Conservation (phyloP, 495 filamentous ascomycete genomes). For the Aspergillus mulundensis region DNA sequence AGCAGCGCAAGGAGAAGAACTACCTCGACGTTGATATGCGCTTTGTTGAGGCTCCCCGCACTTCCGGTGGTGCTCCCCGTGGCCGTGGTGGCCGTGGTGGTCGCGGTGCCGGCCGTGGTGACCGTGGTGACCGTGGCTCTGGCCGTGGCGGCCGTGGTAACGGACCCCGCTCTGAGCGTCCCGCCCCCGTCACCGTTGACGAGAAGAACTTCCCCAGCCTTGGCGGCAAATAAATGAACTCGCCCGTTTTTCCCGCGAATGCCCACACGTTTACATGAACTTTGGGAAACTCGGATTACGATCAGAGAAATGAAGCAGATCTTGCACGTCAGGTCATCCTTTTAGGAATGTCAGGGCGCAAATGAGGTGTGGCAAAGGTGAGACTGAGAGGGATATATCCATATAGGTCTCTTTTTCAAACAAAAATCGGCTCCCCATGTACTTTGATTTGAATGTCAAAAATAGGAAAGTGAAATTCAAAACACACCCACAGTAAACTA, state of each 20-base stretch:
- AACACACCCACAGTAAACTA: background rate
- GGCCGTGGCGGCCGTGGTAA: constrained; percentile 31
- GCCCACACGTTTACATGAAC: background rate
- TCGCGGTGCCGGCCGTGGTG: constrained; percentile 41
- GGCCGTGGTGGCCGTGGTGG: constrained; percentile 51
- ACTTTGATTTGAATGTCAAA: constrained; percentile 38
- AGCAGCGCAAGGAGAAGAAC: constrained; percentile 90
- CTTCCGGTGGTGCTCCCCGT: constrained; percentile 47
- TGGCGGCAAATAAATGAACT: constrained; percentile 38
- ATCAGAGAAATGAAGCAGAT: constrained; percentile 3
- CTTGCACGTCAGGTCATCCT: constrained; percentile 5
- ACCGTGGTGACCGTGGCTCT: constrained; percentile 25
- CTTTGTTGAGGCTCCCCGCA: constrained; percentile 59
- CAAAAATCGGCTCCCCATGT: constrained; percentile 30
- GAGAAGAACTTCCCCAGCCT: constrained; percentile 52
- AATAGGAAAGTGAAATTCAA: constrained; percentile 28
- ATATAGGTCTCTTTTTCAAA: constrained; percentile 20
- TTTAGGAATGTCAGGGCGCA: constrained; percentile 2
- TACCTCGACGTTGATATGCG: constrained; percentile 80
- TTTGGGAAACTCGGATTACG: background rate
- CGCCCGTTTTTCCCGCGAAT: constrained; percentile 3
- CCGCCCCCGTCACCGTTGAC: constrained; percentile 31
- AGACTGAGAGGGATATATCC: constrained; percentile 12
- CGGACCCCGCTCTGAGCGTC: constrained; percentile 29
- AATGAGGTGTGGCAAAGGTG: constrained; percentile 5